Conservation (phyloP, 2,329 filamentous ascomycete species). For the Trichoderma oligosporum region DNA sequence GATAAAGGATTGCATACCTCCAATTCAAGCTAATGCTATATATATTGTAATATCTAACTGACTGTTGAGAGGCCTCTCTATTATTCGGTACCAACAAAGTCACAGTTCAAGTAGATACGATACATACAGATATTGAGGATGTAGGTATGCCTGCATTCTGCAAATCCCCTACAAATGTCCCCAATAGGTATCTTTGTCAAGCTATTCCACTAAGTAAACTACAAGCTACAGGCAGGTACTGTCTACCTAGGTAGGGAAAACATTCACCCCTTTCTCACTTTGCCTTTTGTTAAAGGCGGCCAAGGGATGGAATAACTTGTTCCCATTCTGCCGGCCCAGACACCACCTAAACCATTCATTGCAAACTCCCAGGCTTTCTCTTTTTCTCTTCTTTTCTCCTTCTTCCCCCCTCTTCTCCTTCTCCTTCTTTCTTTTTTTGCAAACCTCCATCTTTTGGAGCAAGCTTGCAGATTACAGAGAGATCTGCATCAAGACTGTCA, state of each 20-base stretch:
- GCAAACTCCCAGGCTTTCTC: background rate
- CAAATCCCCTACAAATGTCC: too few species aligned
- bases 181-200: background rate
- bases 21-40: too few species aligned
- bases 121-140: too few species aligned
- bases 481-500: constrained; percentile 2
- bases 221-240: background rate
- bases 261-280: background rate
- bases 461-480: background rate
- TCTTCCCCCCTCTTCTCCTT: background rate
- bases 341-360: constrained; percentile 3
- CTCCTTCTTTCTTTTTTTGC: background rate
- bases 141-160: too few species aligned
- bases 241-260: background rate
- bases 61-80: too few species aligned
- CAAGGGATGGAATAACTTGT: constrained; percentile 12
- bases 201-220: too few species aligned
- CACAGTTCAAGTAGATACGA: too few species aligned
- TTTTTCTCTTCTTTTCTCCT: background rate
- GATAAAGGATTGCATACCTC: too few species aligned
- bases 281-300: background rate
- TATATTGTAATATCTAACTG: too few species aligned
- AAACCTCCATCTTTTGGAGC: background rate
- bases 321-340: constrained; percentile 9
- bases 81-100: too few species aligned